phyloP scores from a whole-genome alignment of 228 moss, liverwort and hornwort species.

The Sphagnum magellanicum region DNA sequence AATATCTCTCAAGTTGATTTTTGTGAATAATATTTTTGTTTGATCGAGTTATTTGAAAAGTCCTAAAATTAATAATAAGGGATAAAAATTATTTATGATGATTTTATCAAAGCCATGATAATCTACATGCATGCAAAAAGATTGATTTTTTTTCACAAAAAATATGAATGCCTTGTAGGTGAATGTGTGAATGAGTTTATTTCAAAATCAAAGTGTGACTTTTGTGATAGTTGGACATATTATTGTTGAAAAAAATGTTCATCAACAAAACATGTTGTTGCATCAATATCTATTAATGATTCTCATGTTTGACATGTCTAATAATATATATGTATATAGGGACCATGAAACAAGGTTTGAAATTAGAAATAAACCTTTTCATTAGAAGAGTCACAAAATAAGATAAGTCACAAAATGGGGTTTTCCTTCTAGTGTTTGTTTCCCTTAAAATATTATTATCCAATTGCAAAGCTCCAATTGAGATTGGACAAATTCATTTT shows the following conservation, averaged over 20 bases:
- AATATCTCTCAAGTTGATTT: background rate
- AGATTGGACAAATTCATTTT: background rate
- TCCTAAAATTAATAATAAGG: background rate
- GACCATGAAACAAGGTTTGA: background rate
- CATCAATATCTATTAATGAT: background rate
- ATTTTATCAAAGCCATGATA: conserved; percentile 1
- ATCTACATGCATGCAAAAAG: background rate
- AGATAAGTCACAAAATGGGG: no score
- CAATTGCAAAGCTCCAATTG: background rate
- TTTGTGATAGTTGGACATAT: background rate
- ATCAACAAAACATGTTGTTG: background rate
- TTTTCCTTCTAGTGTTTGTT: background rate
- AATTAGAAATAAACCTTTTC: background rate
- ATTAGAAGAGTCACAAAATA: no score
- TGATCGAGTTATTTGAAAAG: conserved; percentile 6
- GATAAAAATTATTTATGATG: conserved; percentile 3
- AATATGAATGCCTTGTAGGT: no score
- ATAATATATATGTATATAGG: background rate
- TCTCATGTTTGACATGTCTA: background rate
- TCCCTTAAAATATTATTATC: background rate
- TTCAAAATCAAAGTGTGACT: background rate
- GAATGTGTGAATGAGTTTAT: no score
- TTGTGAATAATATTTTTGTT: background rate
- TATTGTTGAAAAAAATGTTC: background rate
- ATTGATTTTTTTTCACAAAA: no score